Base-by-base conservation (phyloP, 1,139 yeast genomes). In the Hyphopichia buzzinii region DNA sequence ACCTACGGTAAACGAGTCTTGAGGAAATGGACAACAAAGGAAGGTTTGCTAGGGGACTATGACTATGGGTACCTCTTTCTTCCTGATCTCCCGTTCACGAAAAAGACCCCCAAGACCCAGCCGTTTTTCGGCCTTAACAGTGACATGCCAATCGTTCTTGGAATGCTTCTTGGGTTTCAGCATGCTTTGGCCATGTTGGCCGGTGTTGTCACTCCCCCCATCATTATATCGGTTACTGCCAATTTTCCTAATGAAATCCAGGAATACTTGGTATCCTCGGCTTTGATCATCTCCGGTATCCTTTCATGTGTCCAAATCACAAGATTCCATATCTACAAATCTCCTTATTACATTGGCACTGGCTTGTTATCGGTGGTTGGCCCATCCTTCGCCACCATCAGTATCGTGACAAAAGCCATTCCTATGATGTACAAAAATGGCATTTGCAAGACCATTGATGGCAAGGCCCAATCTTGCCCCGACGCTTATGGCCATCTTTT, bases 121-220 rank as follows among this genome's bases (percentile, higher is more conserved):
- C 95, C 95, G 10, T 88, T 88, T 58, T 88, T 88, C 51, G 88
- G 92, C 2, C 62, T 88, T 33, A 66, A 87, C 55, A 78, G 84
- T 29, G 85, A 81, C 5, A 81, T 89, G 79, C 97, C 97, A 0
- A 49, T 87, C 15, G 53, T 84, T 11, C 66, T 88, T 37, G 95
- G 95, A 1, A 60, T 84, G 37, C 46, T 88, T 5, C 72, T 89
- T 31, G 96, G 96, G 12, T 72, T 89, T 47, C 96, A 88, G 62
- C 97, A 89, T 56, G 69, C 95, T 1, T 64, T 89, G 47, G 83
- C 96, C 30, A 86, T 88, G 95, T 64, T 89, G 62, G 96, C 95
- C 8, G 96, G 96, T 51, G 78, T 89, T 34, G 84, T 84, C 29
- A 71, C 95, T n/a, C 95, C 96, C 4, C 94, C 96, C 2, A 62